Evolutionary conservation across 371 early-diverging fungal species (phyloP), one percentile per base, ranked within the genome.

Genomic region (Lichtheimia ramosa): DNA sequence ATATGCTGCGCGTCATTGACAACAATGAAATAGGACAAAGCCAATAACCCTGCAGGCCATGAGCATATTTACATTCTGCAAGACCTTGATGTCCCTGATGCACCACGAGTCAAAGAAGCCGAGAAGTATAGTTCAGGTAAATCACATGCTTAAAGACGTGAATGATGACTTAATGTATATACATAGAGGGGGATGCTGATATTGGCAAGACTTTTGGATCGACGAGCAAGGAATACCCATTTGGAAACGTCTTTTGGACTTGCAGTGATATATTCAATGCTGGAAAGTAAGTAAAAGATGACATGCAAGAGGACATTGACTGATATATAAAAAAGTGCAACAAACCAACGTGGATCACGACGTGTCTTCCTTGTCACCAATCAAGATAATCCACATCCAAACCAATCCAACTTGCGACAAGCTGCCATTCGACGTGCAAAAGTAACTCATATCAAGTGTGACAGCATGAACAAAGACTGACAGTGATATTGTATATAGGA

Each of bases 281-380:
- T 21, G 66, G 69, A 58, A 74, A 61, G 87, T 86, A 71, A 59
- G 68, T 25, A 20, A 16, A 61, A n/a, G 0, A 16, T 2, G 5
- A 23, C 5, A 51, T 23, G 7, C 48, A 15, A 16, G 18, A 16
- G 18, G 25, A 5, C 20, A n/a, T 18, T 53, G 1, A 25, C 25
- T 25, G 5, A 25, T 25, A 2, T 16, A 21, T 28, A 14, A 3
- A 4, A 18, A 39, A 8, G 1, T 34, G 10, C 79, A 34, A 70
- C 83, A 1, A 72, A 80, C 43, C 83, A 83, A 25, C 52, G 68
- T 15, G 83, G 83, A 24, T 67, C 73, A 2, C 85, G 85, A 63
- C 83, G 89, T 20, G 50, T 91, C 43, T 89, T 91, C 50, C 52
- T 91, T 3, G 77, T 90, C 49, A 90, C 92, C 20, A 81, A 85